Evolutionary conservation across 2,329 filamentous ascomycete genomes (phyloP).

Genomic region (Colletotrichum acutatum): DNA sequence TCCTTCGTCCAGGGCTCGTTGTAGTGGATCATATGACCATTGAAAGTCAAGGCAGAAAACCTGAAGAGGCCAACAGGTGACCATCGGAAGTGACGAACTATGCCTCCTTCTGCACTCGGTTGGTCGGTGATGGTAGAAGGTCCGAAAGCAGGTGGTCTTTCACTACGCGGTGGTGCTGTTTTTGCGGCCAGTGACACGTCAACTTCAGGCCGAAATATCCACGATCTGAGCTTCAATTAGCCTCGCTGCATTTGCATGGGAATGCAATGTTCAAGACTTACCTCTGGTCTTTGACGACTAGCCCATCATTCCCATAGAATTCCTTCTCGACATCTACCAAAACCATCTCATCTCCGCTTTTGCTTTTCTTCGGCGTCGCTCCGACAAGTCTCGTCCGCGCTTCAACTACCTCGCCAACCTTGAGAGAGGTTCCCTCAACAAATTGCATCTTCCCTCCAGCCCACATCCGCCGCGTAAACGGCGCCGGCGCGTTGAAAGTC

Average conservation of each 20-base stretch:
- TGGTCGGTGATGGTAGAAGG: constrained; percentile 8
- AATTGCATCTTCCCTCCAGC: constrained; percentile 70
- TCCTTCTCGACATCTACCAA: constrained; percentile 73
- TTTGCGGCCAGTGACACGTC: constrained; percentile 33
- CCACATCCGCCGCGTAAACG: constrained; percentile 76
- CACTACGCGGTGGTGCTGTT: constrained; percentile 34
- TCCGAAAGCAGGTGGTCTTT: background rate
- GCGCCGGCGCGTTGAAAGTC: constrained; percentile 67
- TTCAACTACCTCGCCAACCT: constrained; percentile 64
- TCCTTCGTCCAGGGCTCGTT: constrained; percentile 72
- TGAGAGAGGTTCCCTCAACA: constrained; percentile 48
- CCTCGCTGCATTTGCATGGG: no score
- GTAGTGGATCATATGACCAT: constrained; percentile 87
- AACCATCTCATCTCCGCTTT: constrained; percentile 69
- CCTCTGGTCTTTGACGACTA: constrained; percentile 66
- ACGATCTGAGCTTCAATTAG: constrained; percentile 44
- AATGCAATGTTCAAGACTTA: constrained; percentile 37
- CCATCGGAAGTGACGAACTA: constrained; percentile 50
- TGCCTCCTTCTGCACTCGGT: constrained; percentile 24
- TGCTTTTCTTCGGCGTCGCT: constrained; percentile 65
- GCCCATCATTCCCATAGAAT: constrained; percentile 61
- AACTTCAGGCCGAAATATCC: constrained; percentile 56
- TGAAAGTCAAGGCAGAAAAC: constrained; percentile 87
- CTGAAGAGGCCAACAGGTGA: constrained; percentile 73
- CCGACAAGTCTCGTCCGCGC: constrained; percentile 67